A percentile compares a stretch with the other conserved stretches of the same genome.
These are phyloP conservation scores for Saussurea involucrata DNA, from an alignment of 129 eudicot species.

Conservation along the genomic window DNA sequence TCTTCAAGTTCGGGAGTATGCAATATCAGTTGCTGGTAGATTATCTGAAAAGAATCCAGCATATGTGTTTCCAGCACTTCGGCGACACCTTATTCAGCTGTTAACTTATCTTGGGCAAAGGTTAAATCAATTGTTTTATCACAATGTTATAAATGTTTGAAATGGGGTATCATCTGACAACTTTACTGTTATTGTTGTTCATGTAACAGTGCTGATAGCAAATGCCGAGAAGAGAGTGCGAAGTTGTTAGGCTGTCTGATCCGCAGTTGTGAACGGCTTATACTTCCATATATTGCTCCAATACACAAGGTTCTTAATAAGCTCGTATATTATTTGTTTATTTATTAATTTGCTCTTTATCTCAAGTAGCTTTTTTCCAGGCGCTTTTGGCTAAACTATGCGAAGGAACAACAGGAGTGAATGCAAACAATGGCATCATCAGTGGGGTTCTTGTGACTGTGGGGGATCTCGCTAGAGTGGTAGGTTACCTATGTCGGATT, in stretches of 20 bases:
- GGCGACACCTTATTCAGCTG: conserved; percentile 90
- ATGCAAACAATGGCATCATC: conserved; percentile 84
- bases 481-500: conserved; percentile 31
- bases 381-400: conserved; percentile 85
- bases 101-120: conserved; percentile 85
- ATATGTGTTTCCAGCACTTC: conserved; percentile 97
- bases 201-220: conserved; percentile 75
- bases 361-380: conserved; percentile 41
- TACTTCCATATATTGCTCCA: conserved; percentile 94
- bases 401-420: conserved; percentile 84
- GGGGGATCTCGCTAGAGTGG: conserved; percentile 99
- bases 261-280: conserved; percentile 91
- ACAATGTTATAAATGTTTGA: not conserved
- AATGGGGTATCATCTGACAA: not conserved
- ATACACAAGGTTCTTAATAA: conserved; percentile 68
- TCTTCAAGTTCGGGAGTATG: conserved; percentile 86
- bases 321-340: not conserved
- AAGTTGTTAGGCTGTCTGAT: conserved; percentile 91
- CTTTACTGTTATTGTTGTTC: not conserved
- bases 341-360: not conserved
- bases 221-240: conserved; percentile 98
- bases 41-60: conserved; percentile 97
- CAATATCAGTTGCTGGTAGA: conserved; percentile 93
- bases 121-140: conserved; percentile 31
- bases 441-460: conserved; percentile 91